Percentiles rank a stretch among this genome's conserved stretches.
Evolutionary conservation across 345 rosid genomes (phyloP).

Genomic region (Raphanus sativus): DNA sequence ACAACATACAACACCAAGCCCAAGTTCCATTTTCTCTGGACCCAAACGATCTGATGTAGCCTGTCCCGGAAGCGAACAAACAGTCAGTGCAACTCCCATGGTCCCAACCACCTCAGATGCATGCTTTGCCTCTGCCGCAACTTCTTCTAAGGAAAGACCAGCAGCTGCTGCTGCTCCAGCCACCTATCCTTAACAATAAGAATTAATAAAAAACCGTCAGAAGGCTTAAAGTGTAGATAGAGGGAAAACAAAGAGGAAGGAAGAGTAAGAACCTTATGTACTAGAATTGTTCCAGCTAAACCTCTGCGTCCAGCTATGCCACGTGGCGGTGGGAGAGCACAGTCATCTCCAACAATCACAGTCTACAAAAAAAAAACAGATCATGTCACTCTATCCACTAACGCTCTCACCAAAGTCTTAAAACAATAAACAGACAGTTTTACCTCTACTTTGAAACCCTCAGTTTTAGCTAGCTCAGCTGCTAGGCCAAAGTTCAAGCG

Average conservation of each 20-base stretch:
- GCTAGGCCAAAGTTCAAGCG: constrained; percentile 97
- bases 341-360: constrained; percentile 94
- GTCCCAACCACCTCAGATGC: constrained; percentile 90
- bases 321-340: constrained; percentile 93
- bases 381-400: constrained; percentile 1
- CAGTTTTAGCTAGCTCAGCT: constrained; percentile 97
- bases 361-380: constrained; percentile 47
- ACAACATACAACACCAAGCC: constrained; percentile 91
- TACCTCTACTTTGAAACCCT: constrained; percentile 92
- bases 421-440: neutral
- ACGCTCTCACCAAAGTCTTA: neutral
- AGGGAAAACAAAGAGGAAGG: neutral
- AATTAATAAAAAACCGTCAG: neutral
- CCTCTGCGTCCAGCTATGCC: constrained; percentile 96
- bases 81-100: constrained; percentile 90
- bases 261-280: constrained; percentile 67
- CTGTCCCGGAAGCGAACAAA: constrained; percentile 87
- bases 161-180: constrained; percentile 95
- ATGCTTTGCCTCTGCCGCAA: constrained; percentile 73
- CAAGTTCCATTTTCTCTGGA: constrained; percentile 91
- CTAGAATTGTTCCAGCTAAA: constrained; percentile 91
- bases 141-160: constrained; percentile 73
- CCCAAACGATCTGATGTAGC: constrained; percentile 86
- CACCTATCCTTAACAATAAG: constrained; percentile 49
- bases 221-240: neutral